Evolutionary conservation across 768 basidiomycete species (phyloP), one percentile per base, ranked within the genome.

Genomic region (Pleurotus tuber-regium): DNA sequence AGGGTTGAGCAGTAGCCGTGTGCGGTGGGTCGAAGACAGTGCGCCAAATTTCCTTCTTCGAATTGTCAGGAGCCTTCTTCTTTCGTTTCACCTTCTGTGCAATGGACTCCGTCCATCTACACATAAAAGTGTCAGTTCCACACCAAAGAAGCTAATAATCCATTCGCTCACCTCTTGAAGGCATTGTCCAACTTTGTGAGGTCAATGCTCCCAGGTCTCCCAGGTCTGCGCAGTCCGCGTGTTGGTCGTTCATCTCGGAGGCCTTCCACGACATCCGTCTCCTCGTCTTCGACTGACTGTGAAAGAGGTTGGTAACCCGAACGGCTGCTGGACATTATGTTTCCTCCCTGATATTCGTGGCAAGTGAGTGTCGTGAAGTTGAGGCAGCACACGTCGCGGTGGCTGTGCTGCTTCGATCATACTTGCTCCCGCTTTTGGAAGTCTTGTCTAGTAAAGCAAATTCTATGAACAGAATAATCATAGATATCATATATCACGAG

Each of bases 91-190:
- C 82, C 67, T 87, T 89, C 69, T 90, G 85, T 1, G 90, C 86
- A 58, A 93, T 92, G 49, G 86, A 87, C 59, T 88, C 83, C 10
- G 90, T 92, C 90, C 90, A 93, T 63, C 88, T 89, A 35, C 19
- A 23, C 23, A 49, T 11, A 51, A 12, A 9, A 48, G 38, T 8
- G 33, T 40, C 48, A 43, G n/a, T 25, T 23, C 24, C 26, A 41
- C 2, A 55, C 26, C 33, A 29, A 26, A 24, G 46, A 16, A 49
- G 29, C 35, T n/a, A 42, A 26, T n/a, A 47, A 7, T 19, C 35
- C 53, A 18, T 12, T 19, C 39, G 36, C 72, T 35, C 42, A 84
- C 85, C 87, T 78, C 68, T 92, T 92, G 73, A 92, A 92, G 4
- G 90, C 90, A 62, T 75, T 80, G 63, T 92, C 90, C 52, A 92